phyloP scores from a whole-genome alignment of 495 filamentous ascomycete species.

The Penicillium goetzii region DNA sequence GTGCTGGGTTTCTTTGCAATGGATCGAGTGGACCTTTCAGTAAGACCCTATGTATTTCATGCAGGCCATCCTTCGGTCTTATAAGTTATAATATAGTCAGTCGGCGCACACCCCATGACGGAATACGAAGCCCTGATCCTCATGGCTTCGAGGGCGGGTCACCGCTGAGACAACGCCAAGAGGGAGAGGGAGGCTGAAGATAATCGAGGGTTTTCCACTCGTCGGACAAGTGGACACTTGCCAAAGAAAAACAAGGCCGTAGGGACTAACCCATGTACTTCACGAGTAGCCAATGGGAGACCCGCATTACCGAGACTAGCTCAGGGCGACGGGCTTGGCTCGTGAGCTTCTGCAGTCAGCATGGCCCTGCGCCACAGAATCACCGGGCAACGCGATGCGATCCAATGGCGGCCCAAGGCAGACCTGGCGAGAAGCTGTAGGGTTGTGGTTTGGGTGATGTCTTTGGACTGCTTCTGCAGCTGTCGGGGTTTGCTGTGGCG shows the following conservation, averaged over 20 bases:
- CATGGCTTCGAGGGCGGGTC: background rate
- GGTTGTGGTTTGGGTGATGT: background rate
- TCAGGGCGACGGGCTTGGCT: conserved; percentile 1
- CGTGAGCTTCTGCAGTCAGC: conserved; percentile 19
- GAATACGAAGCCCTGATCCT: background rate
- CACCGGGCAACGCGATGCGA: conserved; percentile 7
- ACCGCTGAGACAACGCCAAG: background rate
- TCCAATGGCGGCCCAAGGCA: conserved; percentile 14
- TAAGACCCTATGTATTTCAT: background rate
- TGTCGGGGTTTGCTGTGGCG: conserved; percentile 5
- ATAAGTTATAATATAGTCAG: background rate
- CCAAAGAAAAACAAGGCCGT: conserved; percentile 6
- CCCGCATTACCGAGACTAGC: conserved; percentile 13
- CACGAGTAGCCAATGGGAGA: conserved; percentile 6
- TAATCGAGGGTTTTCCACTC: background rate
- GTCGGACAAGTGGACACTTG: background rate
- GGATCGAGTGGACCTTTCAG: background rate
- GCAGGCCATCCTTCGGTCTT: background rate
- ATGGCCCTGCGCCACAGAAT: conserved; percentile 7
- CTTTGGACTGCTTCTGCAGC: background rate
- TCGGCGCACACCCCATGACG: background rate
- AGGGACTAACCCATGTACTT: conserved; percentile 11
- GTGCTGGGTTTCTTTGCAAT: background rate
- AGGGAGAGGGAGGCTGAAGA: conserved; percentile 4
- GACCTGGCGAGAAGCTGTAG: background rate